These are phyloP conservation scores for Salisapilia sapeloensis DNA, from an alignment of 352 stramenopile species.

Conservation along the genomic window DNA sequence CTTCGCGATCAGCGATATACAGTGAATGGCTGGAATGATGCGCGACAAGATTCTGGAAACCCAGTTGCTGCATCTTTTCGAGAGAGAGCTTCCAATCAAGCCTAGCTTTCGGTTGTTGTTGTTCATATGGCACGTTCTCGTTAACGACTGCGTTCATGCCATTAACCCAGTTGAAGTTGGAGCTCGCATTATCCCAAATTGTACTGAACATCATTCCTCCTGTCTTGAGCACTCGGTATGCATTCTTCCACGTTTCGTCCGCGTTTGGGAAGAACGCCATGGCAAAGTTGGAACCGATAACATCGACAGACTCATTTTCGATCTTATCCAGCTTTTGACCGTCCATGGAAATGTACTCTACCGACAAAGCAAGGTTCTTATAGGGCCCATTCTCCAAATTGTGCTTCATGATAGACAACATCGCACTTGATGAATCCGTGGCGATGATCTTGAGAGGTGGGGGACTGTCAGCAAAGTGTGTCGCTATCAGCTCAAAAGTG, in stretches of 20 bases:
- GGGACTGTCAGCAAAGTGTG: no score
- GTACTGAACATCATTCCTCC: conserved; percentile 19
- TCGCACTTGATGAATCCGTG: conserved; percentile 19
- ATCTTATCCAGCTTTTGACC: conserved; percentile 15
- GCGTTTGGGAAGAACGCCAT: conserved; percentile 22
- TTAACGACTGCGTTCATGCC: no score
- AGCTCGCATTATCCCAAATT: conserved; percentile 15
- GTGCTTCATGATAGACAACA: conserved; percentile 14
- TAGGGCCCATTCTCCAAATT: conserved; percentile 8
- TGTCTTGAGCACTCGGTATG: conserved; percentile 16
- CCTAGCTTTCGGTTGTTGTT: no score
- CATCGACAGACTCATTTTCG: conserved; percentile 11
- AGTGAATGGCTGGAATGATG: no score
- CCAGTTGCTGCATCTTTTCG: no score
- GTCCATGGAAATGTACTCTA: conserved; percentile 21
- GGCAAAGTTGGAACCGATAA: conserved; percentile 22
- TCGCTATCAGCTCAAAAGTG: conserved; percentile 19
- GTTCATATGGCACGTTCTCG: no score
- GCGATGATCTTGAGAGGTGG: no score
- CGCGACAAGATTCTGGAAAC: no score
- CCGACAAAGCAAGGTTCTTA: conserved; percentile 5
- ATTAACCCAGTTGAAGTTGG: no score
- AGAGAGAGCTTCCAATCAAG: no score
- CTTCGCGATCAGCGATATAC: no score
- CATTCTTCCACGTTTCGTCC: conserved; percentile 9